Evolutionary conservation across 495 filamentous ascomycete genomes (phyloP), one percentile per base, ranked within the genome.

Genomic region (Massariosphaeria phaeospora): DNA sequence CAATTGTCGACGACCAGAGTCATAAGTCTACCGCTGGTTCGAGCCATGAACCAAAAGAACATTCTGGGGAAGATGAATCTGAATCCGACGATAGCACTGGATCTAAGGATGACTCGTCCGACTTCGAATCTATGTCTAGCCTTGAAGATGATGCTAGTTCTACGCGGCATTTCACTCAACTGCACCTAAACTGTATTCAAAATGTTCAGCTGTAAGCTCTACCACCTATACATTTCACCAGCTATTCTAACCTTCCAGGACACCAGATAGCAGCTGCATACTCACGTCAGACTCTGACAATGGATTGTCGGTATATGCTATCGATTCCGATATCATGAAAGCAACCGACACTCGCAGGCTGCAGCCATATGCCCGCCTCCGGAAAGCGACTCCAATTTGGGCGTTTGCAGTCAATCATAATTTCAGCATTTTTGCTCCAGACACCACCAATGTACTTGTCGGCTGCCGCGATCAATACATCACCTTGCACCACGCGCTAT

Each of bases 181-280:
- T n/a, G n/a, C n/a, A n/a, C n/a, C n/a, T n/a, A n/a, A n/a, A n/a
- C n/a, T n/a, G n/a, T n/a, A n/a, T n/a, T n/a, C n/a, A n/a, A n/a
- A n/a, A n/a, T n/a, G n/a, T n/a, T 21, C 38, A 40, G n/a, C 18
- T 40, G 38, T 40, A 40, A 20, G 15, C 15, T 3, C 24, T 3
- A 21, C 15, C 11, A 9, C 15, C 20, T n/a, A 2, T 21, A 3
- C 12, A 3, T 12, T 21, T 9, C n/a, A 40, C 24, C 9, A 20
- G 9, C 15, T 3, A 40, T 7, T 6, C 38, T 40, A 40, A 40
- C 3, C 8, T 40, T 49, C 20, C 26, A 60, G 57, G 84, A 81
- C 88, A 6, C 81, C 86, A 40, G 91, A 96, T 65, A 89, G 91
- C 13, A 93, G 89, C 9, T 81, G 80, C 6, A 70, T 96, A 41